These are phyloP conservation scores for Globisporangium sylvaticum DNA, from an alignment of 352 stramenopile species.

Conservation along the genomic window DNA sequence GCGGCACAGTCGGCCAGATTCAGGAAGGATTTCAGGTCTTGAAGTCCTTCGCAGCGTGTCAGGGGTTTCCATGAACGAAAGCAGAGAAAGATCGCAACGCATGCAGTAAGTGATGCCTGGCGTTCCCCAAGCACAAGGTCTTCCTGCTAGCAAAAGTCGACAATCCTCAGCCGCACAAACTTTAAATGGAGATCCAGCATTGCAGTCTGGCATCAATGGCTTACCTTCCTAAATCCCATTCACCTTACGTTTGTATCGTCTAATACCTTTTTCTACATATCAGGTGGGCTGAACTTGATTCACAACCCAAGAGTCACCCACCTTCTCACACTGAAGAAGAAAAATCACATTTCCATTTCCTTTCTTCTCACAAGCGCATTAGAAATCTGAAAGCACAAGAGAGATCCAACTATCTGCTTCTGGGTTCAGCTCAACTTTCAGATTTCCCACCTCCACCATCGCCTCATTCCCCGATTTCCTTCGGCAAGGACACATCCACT, in stretches of 20 bases:
- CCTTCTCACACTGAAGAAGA: neutral
- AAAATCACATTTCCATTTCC: neutral
- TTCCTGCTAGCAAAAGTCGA: neutral
- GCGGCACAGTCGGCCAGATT: too few species aligned
- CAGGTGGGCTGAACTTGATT: neutral
- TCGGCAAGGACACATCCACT: neutral
- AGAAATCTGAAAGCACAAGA: neutral
- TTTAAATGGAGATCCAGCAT: neutral
- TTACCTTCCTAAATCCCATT: neutral
- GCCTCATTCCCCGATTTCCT: neutral
- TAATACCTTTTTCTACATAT: neutral
- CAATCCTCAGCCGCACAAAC: neutral
- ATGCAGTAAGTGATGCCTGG: neutral
- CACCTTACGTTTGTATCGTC: neutral
- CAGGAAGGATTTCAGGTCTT: too few species aligned
- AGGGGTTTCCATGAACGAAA: too few species aligned
- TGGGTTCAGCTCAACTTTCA: neutral
- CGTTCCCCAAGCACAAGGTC: too few species aligned
- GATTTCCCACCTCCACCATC: neutral
- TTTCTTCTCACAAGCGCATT: neutral
- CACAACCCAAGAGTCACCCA: neutral
- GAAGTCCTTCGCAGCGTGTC: too few species aligned
- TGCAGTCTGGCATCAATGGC: neutral
- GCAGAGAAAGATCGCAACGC: neutral
- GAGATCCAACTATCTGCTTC: neutral